These are phyloP conservation scores for Lyophyllum semitale DNA, from an alignment of 768 basidiomycete genomes.

Conservation along the genomic window DNA sequence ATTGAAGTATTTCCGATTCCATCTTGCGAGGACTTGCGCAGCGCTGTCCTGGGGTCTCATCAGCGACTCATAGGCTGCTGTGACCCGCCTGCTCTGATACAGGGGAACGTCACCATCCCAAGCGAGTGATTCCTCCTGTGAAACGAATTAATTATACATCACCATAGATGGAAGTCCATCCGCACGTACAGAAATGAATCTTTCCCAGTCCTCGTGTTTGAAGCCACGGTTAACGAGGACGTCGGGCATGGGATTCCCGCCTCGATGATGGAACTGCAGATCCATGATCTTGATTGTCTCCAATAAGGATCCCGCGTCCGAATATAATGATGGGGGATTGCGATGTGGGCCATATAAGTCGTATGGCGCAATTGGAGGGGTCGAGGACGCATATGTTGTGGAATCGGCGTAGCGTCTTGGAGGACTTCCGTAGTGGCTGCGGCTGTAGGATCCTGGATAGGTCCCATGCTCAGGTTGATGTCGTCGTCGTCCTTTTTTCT, in stretches of 20 bases:
- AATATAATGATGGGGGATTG: neutral
- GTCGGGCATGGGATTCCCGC: conserved; percentile 13
- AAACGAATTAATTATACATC: neutral
- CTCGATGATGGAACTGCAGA: conserved; percentile 16
- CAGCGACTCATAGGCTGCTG: neutral
- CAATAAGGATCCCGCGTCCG: neutral
- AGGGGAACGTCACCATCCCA: conserved; percentile 14
- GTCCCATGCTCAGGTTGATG: neutral
- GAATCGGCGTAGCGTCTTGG: neutral
- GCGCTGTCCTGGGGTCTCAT: conserved; percentile 25
- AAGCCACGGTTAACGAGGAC: conserved; percentile 11
- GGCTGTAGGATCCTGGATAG: neutral
- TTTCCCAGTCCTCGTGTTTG: conserved; percentile 17
- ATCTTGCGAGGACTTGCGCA: conserved; percentile 14
- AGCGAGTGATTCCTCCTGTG: conserved; percentile 18
- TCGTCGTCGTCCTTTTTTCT: neutral
- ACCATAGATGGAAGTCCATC: neutral
- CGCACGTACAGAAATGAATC: conserved; percentile 19
- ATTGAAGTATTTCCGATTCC: conserved; percentile 20
- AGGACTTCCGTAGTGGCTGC: neutral
- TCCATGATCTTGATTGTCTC: conserved; percentile 21
- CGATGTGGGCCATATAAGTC: neutral
- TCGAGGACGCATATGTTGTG: neutral
- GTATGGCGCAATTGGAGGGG: neutral
- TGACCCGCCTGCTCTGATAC: neutral